Percentiles rank a stretch among this genome's conserved stretches.
Conservation (phyloP, 345 rosid species). For the Isatis tinctoria region DNA sequence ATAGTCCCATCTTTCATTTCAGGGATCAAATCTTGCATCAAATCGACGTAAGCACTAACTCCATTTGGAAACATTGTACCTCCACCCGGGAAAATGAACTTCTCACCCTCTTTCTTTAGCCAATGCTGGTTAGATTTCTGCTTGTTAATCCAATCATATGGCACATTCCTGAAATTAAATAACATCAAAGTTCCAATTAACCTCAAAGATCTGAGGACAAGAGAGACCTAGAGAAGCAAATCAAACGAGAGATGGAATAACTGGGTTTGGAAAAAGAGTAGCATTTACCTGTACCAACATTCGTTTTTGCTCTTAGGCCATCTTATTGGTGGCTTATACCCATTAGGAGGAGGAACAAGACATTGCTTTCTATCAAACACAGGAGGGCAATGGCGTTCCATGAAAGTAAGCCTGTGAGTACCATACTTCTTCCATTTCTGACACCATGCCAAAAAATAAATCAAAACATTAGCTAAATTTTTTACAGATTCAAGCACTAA, state of each 20-base stretch:
- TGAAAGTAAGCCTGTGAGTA: constrained; percentile 69
- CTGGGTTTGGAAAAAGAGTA: neutral
- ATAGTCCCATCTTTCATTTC: constrained; percentile 89
- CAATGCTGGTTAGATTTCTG: constrained; percentile 96
- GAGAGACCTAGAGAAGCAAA: neutral
- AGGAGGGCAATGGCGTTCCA: constrained; percentile 98
- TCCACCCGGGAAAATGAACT: constrained; percentile 92
- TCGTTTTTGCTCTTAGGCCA: constrained; percentile 93
- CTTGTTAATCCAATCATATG: constrained; percentile 96
- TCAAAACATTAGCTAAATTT: neutral
- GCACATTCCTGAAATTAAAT: constrained; percentile 75
- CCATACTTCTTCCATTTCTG: constrained; percentile 98
- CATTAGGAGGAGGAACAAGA: constrained; percentile 94
- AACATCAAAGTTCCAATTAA: constrained; percentile 2
- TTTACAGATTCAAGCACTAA: neutral
- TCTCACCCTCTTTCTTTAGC: constrained; percentile 89
- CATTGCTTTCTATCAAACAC: constrained; percentile 84
- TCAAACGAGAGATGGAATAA: neutral
- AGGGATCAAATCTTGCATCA: constrained; percentile 93
- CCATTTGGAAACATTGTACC: constrained; percentile 99
- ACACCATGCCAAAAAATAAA: constrained; percentile 3
- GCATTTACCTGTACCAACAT: constrained; percentile 93
- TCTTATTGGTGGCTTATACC: constrained; percentile 81
- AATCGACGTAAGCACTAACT: constrained; percentile 89
- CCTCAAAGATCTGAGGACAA: neutral